Conservation (phyloP, 768 basidiomycete species). For the Trichaptum fuscoviolaceum region DNA sequence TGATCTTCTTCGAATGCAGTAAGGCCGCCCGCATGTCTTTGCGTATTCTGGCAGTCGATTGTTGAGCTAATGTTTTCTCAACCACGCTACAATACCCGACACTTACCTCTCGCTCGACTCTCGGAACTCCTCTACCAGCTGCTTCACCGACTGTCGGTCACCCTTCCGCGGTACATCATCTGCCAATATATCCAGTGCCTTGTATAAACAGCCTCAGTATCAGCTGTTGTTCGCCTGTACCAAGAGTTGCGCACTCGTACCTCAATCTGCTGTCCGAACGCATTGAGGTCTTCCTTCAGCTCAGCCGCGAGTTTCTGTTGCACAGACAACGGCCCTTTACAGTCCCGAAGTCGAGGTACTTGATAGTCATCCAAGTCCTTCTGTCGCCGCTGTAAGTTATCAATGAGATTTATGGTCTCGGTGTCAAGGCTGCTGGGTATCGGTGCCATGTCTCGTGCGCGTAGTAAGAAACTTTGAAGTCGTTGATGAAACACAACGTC, state of each 20-base stretch:
- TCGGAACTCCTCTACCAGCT: conserved; percentile 44
- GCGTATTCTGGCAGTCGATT: conserved; percentile 39
- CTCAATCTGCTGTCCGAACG: conserved; percentile 62
- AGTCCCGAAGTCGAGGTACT: conserved; percentile 66
- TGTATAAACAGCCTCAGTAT: conserved; percentile 26
- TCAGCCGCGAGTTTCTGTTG: conserved; percentile 76
- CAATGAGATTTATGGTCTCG: conserved; percentile 46
- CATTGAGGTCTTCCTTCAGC: conserved; percentile 69
- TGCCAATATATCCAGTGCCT: conserved; percentile 62
- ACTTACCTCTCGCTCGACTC: conserved; percentile 46
- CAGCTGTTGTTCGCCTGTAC: not conserved
- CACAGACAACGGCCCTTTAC: conserved; percentile 58
- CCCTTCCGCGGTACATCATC: conserved; percentile 66
- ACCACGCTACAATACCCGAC: conserved; percentile 13
- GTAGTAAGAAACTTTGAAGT: not conserved
- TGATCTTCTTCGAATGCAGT: conserved; percentile 65
- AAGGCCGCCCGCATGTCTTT: conserved; percentile 63
- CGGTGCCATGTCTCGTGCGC: conserved; percentile 49
- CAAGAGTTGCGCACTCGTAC: conserved; percentile 26
- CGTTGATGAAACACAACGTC: no score
- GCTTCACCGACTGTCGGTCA: conserved; percentile 42
- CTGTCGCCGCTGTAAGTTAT: conserved; percentile 47
- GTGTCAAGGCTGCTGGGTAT: conserved; percentile 49
- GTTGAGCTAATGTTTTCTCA: conserved; percentile 2
- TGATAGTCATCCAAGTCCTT: conserved; percentile 65